Evolutionary conservation across 208 protist genomes (phyloP).

Genomic region (Leishmania lainsoni): DNA sequence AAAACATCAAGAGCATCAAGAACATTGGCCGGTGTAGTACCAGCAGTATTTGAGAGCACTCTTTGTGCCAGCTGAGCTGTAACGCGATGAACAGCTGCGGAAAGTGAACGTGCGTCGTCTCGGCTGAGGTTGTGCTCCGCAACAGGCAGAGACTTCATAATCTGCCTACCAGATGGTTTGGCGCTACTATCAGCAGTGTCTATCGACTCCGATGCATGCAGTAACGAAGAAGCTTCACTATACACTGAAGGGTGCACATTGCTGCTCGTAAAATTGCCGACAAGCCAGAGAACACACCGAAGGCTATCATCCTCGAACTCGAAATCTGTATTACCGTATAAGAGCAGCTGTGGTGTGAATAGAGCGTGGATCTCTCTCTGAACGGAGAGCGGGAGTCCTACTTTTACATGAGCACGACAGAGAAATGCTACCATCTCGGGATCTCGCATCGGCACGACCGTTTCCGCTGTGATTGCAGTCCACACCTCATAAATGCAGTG

Average conservation of each 20-base stretch:
- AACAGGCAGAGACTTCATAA: not conserved
- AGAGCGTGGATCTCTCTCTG: conserved; percentile 17
- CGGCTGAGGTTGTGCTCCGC: not conserved
- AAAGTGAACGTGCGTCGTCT: not conserved
- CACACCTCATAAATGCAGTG: conserved; percentile 25
- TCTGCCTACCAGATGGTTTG: not conserved
- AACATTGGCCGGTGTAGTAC: not conserved
- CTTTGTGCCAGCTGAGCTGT: not conserved
- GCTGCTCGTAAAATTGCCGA: conserved; percentile 7
- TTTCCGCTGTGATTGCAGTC: conserved; percentile 8
- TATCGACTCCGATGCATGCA: not conserved
- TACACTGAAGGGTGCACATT: not conserved
- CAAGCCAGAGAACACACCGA: conserved; percentile 19
- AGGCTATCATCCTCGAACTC: conserved; percentile 13
- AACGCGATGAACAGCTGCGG: not conserved
- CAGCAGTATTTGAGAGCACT: conserved; percentile 2
- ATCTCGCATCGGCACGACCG: conserved; percentile 13
- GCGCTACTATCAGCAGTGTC: not conserved
- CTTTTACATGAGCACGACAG: conserved; percentile 16
- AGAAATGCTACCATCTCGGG: conserved; percentile 21
- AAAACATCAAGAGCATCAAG: conserved; percentile 12
- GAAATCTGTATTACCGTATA: not conserved
- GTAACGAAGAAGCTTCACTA: not conserved
- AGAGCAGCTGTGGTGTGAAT: conserved; percentile 6
- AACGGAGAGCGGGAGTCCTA: conserved; percentile 12